These are phyloP conservation scores for Paramecium primaurelia DNA, from an alignment of 73 alveolate genomes.

Conservation along the genomic window DNA sequence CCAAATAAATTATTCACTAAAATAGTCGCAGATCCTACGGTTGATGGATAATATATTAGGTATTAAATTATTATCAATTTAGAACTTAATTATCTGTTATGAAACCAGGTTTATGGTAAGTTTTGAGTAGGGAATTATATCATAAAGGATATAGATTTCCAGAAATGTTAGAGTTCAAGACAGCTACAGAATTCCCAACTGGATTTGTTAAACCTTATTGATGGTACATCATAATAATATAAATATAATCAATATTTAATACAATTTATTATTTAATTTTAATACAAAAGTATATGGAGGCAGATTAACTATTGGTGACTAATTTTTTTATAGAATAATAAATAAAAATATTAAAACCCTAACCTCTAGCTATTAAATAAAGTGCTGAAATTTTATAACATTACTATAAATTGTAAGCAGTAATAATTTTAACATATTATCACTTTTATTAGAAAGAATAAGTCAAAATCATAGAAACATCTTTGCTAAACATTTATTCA, in stretches of 20 bases:
- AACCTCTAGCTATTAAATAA: neutral
- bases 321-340: neutral
- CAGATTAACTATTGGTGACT: neutral
- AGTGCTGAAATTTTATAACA: neutral
- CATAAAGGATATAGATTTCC: slow-evolving; percentile 40
- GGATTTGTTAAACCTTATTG: slow-evolving; percentile 33
- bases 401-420: neutral
- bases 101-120: slow-evolving; percentile 47
- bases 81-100: slow-evolving; percentile 25
- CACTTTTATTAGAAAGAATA: neutral
- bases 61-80: neutral
- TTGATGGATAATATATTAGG: slow-evolving; percentile 45
- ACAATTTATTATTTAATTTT: neutral
- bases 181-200: slow-evolving; percentile 12
- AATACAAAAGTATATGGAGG: neutral
- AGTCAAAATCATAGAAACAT: neutral
- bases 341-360: neutral
- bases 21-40: slow-evolving; percentile 26
- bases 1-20: slow-evolving; percentile 21
- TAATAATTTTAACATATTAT: neutral
- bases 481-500: neutral
- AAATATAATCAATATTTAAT: slow-evolving; percentile 4
- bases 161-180: slow-evolving; percentile 30
- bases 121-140: slow-evolving; percentile 5
- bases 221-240: neutral